Percentiles rank a stretch among this genome's conserved stretches.
These are phyloP conservation scores for Arctostaphylos glauca DNA, from an alignment of 148 eudicot genomes.

Conservation along the genomic window DNA sequence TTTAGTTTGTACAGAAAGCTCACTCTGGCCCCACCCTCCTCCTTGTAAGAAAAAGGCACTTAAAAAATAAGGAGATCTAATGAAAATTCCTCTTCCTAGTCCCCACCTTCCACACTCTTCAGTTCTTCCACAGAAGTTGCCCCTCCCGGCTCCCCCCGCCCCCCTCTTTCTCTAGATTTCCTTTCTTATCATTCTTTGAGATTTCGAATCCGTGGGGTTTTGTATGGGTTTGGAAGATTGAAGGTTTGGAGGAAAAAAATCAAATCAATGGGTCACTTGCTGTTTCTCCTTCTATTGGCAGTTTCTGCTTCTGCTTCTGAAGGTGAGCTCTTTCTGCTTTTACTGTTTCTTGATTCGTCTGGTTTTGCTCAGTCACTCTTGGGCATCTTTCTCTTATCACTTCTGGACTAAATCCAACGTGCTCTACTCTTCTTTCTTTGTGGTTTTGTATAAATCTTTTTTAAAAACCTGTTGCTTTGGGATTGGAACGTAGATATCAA, in stretches of 20 bases:
- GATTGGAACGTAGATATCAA: background rate
- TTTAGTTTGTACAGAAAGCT: background rate
- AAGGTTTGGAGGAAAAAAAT: conserved; percentile 13
- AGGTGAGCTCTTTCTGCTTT: conserved; percentile 28
- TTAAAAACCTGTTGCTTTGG: background rate
- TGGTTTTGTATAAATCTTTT: background rate
- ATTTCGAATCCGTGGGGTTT: background rate
- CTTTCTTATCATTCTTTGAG: background rate
- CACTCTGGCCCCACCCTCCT: background rate
- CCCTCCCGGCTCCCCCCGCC: background rate
- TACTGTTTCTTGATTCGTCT: background rate
- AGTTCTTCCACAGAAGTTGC: background rate
- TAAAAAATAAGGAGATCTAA: background rate
- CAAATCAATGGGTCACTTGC: conserved; percentile 26
- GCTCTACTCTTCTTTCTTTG: background rate
- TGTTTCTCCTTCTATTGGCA: conserved; percentile 20
- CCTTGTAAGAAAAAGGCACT: background rate
- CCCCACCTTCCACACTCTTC: background rate
- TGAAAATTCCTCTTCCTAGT: background rate
- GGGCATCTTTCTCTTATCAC: background rate
- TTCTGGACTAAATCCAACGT: background rate
- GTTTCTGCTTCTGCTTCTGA: conserved; percentile 30
- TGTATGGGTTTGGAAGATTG: background rate
- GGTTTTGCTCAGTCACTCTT: background rate
- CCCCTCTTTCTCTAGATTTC: background rate